Conservation (phyloP, 257 asterid genomes). For the Solanum tarapatanum region DNA sequence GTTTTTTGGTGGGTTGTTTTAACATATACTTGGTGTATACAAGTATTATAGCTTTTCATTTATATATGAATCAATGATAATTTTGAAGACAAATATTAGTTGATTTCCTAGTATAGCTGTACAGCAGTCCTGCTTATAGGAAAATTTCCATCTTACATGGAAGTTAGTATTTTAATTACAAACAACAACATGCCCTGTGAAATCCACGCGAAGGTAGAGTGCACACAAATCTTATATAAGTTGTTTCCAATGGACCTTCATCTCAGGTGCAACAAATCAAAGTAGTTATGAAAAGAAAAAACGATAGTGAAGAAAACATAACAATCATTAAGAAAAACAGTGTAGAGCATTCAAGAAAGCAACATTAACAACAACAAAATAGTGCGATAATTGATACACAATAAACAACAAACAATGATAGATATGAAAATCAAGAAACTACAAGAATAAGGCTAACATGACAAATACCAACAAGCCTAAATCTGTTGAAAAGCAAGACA, state of each 20-base stretch:
- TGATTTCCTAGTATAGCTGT: not conserved
- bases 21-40: not conserved
- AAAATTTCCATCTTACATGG: not conserved
- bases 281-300: not conserved
- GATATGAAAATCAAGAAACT: not conserved
- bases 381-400: not conserved
- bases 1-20: not conserved
- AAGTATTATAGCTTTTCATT: not conserved
- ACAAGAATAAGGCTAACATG: not conserved
- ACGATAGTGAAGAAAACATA: not conserved
- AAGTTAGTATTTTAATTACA: not conserved
- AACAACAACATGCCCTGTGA: not conserved
- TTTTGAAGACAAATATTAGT: not conserved
- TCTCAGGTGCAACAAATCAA: not conserved
- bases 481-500: not conserved
- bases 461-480: not conserved
- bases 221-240: not conserved
- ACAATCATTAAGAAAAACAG: not conserved
- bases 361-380: not conserved
- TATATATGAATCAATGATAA: not conserved
- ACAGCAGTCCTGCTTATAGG: not conserved
- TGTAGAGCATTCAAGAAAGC: not conserved
- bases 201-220: not conserved
- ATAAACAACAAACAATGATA: not conserved
- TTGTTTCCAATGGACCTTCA: not conserved